phyloP scores from a whole-genome alignment of 2,329 filamentous ascomycete species.

The Alternaria postmessia region DNA sequence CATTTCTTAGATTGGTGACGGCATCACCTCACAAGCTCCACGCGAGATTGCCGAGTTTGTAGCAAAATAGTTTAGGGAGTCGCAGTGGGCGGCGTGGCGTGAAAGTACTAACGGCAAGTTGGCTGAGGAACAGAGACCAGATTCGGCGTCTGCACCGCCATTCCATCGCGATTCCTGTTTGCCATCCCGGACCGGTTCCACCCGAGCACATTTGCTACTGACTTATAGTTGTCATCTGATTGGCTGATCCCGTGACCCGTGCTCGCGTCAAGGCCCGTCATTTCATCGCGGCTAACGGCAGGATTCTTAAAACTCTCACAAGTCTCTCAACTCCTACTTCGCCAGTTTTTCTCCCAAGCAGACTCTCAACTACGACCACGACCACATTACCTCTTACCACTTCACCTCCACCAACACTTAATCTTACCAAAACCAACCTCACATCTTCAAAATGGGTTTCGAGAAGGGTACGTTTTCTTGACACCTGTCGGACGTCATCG shows the following conservation, averaged over 20 bases:
- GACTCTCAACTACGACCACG: slow-evolving; percentile 18
- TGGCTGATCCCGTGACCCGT: slow-evolving; percentile 18
- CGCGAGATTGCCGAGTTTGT: slow-evolving; percentile 11
- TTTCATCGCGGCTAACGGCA: slow-evolving; percentile 25
- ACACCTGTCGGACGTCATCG: slow-evolving; percentile 42
- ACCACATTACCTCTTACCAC: background rate
- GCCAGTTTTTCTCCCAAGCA: slow-evolving; percentile 35
- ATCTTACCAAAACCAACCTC: slow-evolving; percentile 10
- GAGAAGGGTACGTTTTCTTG: slow-evolving; percentile 48
- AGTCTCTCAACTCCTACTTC: slow-evolving; percentile 34
- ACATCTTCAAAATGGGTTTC: slow-evolving; percentile 51
- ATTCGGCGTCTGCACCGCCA: slow-evolving; percentile 6
- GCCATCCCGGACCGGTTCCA: slow-evolving; percentile 28
- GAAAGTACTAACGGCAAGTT: slow-evolving; percentile 1
- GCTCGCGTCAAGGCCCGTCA: slow-evolving; percentile 17
- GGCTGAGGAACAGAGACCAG: background rate
- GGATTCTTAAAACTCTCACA: slow-evolving; percentile 11
- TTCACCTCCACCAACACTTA: background rate
- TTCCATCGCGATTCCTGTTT: slow-evolving; percentile 7
- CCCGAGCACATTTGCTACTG: slow-evolving; percentile 24
- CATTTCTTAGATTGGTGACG: slow-evolving; percentile 5
- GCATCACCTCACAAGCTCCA: background rate
- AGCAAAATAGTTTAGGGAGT: background rate
- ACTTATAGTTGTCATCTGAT: slow-evolving; percentile 24
- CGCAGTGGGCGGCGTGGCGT: background rate